Evolutionary conservation across 768 basidiomycete species (phyloP).

Genomic region (Amylocystis lapponica): DNA sequence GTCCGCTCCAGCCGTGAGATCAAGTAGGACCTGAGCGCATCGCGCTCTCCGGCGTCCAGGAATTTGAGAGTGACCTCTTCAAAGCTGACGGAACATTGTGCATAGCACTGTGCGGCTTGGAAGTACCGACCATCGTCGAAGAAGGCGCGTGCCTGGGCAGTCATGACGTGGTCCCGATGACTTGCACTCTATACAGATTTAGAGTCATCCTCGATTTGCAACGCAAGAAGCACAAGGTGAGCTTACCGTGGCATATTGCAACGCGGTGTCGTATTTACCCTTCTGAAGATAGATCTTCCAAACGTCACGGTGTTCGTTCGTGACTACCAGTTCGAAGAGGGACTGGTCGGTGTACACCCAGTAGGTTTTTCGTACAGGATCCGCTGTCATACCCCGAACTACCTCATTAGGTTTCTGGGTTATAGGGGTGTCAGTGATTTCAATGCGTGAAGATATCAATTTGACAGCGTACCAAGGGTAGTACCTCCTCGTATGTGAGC

Average conservation of each 20-base stretch:
- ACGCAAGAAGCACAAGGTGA: background rate
- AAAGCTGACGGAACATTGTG: slow-evolving; percentile 81
- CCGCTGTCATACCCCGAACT: slow-evolving; percentile 71
- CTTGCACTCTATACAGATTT: slow-evolving; percentile 57
- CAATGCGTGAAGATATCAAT: background rate
- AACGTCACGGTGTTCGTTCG: slow-evolving; percentile 89
- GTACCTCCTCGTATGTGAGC: slow-evolving; percentile 73
- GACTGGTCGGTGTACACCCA: slow-evolving; percentile 92
- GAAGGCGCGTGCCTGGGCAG: slow-evolving; percentile 74
- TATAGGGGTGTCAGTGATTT: background rate
- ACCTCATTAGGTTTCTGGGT: slow-evolving; percentile 68
- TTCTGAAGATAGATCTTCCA: slow-evolving; percentile 89
- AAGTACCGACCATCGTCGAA: slow-evolving; percentile 81
- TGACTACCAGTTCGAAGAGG: slow-evolving; percentile 79
- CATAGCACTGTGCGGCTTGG: slow-evolving; percentile 88
- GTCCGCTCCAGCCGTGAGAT: slow-evolving; percentile 83
- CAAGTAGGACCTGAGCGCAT: slow-evolving; percentile 86
- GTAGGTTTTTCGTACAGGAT: slow-evolving; percentile 84
- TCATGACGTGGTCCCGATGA: slow-evolving; percentile 82
- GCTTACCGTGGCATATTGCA: slow-evolving; percentile 77
- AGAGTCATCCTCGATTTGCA: background rate
- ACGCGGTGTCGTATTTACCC: slow-evolving; percentile 69
- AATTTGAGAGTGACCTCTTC: slow-evolving; percentile 92
- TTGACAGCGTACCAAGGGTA: slow-evolving; percentile 61
- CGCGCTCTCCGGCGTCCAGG: slow-evolving; percentile 83